These are phyloP conservation scores for Dactylonectria macrodidyma DNA, from an alignment of 2,329 filamentous ascomycete genomes.

Conservation along the genomic window DNA sequence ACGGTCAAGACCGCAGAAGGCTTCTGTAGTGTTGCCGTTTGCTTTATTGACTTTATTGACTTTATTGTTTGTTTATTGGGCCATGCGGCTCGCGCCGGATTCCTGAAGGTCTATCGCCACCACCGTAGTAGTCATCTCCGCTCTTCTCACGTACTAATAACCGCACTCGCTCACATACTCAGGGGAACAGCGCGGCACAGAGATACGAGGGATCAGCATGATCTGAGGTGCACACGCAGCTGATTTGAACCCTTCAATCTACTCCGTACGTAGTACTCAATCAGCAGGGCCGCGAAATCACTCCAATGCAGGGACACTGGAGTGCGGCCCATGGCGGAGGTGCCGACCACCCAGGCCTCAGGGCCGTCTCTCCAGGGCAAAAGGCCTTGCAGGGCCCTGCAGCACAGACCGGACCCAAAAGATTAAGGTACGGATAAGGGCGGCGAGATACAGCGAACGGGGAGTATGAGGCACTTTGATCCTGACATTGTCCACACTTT, in stretches of 20 bases:
- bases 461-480: background rate
- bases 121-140: background rate
- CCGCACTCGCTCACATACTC: background rate
- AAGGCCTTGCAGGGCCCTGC: slow-evolving; percentile 16
- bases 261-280: background rate
- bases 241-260: background rate
- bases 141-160: background rate
- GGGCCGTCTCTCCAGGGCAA: slow-evolving; percentile 1
- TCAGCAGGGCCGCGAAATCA: slow-evolving; percentile 11
- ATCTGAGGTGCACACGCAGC: background rate
- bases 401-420: slow-evolving; percentile 23
- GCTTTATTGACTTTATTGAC: slow-evolving; percentile 13
- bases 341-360: slow-evolving; percentile 15
- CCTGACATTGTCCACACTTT: slow-evolving; percentile 7
- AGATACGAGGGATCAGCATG: slow-evolving; percentile 8
- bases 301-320: slow-evolving; percentile 19
- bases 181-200: background rate
- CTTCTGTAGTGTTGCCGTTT: background rate
- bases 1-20: background rate
- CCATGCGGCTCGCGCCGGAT: slow-evolving; percentile 19
- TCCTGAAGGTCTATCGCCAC: slow-evolving; percentile 11
- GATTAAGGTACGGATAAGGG: slow-evolving; percentile 22
- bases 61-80: slow-evolving; percentile 7
- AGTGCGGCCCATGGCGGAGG: slow-evolving; percentile 16
- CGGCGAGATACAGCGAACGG: slow-evolving; percentile 21